Evolutionary conservation across 768 basidiomycete genomes (phyloP).

Genomic region (Filobasidium floriforme): DNA sequence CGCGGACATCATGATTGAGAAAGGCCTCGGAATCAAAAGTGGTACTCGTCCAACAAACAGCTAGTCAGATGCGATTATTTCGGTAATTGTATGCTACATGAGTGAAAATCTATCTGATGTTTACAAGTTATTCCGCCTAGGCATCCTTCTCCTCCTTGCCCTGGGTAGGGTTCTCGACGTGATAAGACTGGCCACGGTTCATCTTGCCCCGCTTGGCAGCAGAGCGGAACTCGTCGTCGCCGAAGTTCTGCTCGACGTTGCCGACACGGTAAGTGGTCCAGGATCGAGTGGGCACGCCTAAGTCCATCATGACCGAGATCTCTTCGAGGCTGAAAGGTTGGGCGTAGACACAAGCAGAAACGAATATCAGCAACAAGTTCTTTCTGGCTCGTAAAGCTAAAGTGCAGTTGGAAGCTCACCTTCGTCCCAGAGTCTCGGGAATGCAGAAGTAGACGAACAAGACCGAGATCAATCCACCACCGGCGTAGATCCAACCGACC

Average conservation of each 20-base stretch:
- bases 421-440: constrained; percentile 37
- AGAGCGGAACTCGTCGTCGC: constrained; percentile 15
- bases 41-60: too few relatives aligned
- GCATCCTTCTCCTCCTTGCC: not conserved
- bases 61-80: too few relatives aligned
- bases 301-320: constrained; percentile 34
- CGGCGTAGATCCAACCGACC: constrained; percentile 41
- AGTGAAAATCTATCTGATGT: too few relatives aligned
- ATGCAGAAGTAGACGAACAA: constrained; percentile 41
- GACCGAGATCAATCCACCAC: constrained; percentile 29
- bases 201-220: constrained; percentile 17
- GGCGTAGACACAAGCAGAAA: not conserved
- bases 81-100: too few relatives aligned
- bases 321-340: not conserved
- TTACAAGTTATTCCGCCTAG: not conserved
- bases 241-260: constrained; percentile 12
- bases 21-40: too few relatives aligned
- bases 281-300: constrained; percentile 32
- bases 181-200: constrained; percentile 16
- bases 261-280: constrained; percentile 35
- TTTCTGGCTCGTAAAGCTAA: constrained; percentile 25
- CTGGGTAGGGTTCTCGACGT: constrained; percentile 11
- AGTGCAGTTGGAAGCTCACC: constrained; percentile 25
- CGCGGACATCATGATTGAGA: too few relatives aligned
- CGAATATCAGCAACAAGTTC: constrained; percentile 21